Percentiles rank a stretch among this genome's conserved stretches.
phyloP scores from a whole-genome alignment of 2,329 filamentous ascomycete species.

The Pyricularia pennisetigena region DNA sequence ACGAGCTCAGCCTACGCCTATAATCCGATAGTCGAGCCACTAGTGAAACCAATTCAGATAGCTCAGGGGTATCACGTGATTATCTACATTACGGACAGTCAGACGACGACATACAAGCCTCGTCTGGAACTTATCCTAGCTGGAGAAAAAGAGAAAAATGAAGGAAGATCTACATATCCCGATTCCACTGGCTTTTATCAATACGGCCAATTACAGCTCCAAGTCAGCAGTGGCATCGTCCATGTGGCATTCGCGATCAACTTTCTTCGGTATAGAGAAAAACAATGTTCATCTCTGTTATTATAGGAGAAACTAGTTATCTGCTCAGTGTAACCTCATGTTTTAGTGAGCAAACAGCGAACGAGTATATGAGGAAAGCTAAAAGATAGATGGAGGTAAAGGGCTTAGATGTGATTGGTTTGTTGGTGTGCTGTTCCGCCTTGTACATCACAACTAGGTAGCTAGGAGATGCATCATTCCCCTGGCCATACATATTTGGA shows the following conservation, averaged over 20 bases:
- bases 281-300: neutral
- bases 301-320: neutral
- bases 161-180: no score
- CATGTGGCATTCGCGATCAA: neutral
- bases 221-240: neutral
- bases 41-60: neutral
- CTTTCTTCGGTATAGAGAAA: neutral
- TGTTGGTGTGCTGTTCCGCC: neutral
- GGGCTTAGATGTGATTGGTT: neutral
- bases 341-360: neutral
- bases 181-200: no score
- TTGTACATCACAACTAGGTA: neutral
- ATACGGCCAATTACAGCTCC: neutral
- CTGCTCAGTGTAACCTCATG: neutral
- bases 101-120: no score
- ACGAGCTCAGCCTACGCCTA: no score
- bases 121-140: no score
- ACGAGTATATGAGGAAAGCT: neutral
- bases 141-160: no score
- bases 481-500: neutral
- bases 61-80: neutral
- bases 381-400: neutral
- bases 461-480: neutral
- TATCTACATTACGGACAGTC: neutral
- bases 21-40: no score